Percentiles rank a stretch among this genome's conserved stretches.
These are phyloP conservation scores for Oldenlandia corymbosa DNA, from an alignment of 257 asterid species.

Conservation along the genomic window DNA sequence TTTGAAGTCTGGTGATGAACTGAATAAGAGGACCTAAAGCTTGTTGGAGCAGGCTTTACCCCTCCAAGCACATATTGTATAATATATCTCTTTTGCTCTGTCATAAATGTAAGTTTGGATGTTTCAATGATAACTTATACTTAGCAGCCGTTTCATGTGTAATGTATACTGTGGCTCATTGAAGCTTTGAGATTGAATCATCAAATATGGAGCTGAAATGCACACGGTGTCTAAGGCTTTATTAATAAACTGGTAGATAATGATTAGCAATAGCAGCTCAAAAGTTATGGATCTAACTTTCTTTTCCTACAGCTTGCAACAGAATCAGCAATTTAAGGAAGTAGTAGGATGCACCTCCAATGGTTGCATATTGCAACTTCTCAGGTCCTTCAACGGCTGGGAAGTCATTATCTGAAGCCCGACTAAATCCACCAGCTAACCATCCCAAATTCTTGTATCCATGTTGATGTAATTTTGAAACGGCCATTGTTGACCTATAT, in stretches of 20 bases:
- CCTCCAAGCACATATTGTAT: neutral
- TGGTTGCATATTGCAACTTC: constrained; percentile 77
- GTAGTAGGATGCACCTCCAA: constrained; percentile 79
- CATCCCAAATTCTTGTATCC: constrained; percentile 86
- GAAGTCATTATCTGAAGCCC: constrained; percentile 48
- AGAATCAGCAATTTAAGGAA: constrained; percentile 68
- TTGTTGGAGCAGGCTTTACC: neutral
- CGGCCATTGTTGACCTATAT: constrained; percentile 72
- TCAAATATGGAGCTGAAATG: no score
- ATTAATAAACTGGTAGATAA: no score
- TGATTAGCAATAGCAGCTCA: no score
- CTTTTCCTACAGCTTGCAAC: constrained; percentile 54
- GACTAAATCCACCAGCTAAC: constrained; percentile 78
- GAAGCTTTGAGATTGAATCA: no score
- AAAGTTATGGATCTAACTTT: constrained; percentile 27
- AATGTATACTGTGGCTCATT: no score
- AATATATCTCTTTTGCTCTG: no score
- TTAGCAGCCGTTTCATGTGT: no score
- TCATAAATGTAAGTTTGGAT: no score
- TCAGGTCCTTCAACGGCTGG: constrained; percentile 65
- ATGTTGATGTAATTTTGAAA: constrained; percentile 41
- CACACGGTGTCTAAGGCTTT: no score
- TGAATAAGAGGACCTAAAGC: neutral
- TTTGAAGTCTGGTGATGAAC: no score
- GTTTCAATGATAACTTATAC: no score